These are phyloP conservation scores for Friedmanniomyces endolithicus DNA, from an alignment of 495 filamentous ascomycete genomes.

Conservation along the genomic window DNA sequence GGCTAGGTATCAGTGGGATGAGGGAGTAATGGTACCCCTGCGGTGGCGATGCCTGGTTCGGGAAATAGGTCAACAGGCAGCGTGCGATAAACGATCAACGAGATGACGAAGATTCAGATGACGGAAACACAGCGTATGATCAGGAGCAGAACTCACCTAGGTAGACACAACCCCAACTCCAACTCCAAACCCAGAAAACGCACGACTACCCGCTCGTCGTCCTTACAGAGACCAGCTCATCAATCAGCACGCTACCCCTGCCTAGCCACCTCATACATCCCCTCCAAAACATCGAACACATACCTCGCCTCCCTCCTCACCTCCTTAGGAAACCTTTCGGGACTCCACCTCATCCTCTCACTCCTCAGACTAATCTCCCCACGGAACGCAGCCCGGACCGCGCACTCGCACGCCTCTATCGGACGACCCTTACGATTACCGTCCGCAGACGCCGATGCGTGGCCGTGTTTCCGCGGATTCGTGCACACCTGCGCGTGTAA, in stretches of 20 bases:
- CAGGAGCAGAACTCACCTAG: not conserved
- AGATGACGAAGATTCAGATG: too few relatives aligned
- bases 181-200: not conserved
- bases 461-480: not conserved
- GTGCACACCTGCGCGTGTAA: not conserved
- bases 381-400: not conserved
- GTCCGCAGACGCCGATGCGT: not conserved
- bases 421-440: not conserved
- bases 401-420: not conserved
- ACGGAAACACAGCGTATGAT: too few relatives aligned
- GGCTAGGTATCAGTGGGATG: slow-evolving; percentile 29
- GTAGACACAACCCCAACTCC: not conserved
- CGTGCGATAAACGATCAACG: too few relatives aligned
- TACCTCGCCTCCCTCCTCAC: not conserved
- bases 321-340: not conserved
- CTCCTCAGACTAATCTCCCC: not conserved
- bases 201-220: not conserved
- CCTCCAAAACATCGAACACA: not conserved
- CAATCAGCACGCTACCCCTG: not conserved
- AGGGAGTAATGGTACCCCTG: slow-evolving; percentile 8
- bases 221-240: not conserved
- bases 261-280: not conserved
- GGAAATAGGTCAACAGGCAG: not conserved
- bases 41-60: not conserved
- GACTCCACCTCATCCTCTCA: not conserved